Base-by-base conservation (phyloP, 352 stramenopile species). In the Globisporangium cystogenes region DNA sequence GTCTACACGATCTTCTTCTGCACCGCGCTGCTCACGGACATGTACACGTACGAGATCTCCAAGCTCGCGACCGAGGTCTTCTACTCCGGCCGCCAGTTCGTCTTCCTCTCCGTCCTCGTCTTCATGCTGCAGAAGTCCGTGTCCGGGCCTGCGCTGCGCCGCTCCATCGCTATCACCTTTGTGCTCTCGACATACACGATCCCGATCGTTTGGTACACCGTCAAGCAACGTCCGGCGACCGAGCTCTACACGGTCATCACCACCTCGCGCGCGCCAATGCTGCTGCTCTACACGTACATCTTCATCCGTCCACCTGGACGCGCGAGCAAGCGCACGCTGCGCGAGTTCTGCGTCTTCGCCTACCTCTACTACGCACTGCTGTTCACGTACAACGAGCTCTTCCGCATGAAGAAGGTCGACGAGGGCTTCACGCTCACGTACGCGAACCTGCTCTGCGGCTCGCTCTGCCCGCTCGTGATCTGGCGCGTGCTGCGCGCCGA, bases 41-140 rank as follows among this genome's bases (percentile, higher is more conserved):
- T 76, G 20, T 82, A 81, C 58, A 77, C 62, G 1, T 82, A 74
- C 45, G 57, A 70, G 6, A 79, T 82, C 60, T 61, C 65, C 60
- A 78, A 74, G 53, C 62, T 82, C 39, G 68, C 72, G 31, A 80
- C 65, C 12, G 72, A 82, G 26, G 65, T 75, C 14, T 82, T 81
- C 42, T 87, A 81, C 56, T 78, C 71, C 2, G 73, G 73, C n/a
- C 59, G 72, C 1, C 76, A 83, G 51, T 83, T 87, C 52, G 67
- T 82, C 45, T 80, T 85, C 54, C 48, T 82, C 24, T 76, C 68
- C 51, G 64, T 85, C 39, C 70, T 75, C 16, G 61, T 87, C n/a
- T 87, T 85, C 55, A 79, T 87, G 59, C 60, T 83, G 8, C 71
- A 87, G 48, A 83, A 72, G 57, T 83, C 64, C 20, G 71, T 87